Evolutionary conservation across 192 early-diverging fungal genomes (phyloP), one percentile per base, ranked within the genome.

Genomic region (Pecoramyces ruminantium): DNA sequence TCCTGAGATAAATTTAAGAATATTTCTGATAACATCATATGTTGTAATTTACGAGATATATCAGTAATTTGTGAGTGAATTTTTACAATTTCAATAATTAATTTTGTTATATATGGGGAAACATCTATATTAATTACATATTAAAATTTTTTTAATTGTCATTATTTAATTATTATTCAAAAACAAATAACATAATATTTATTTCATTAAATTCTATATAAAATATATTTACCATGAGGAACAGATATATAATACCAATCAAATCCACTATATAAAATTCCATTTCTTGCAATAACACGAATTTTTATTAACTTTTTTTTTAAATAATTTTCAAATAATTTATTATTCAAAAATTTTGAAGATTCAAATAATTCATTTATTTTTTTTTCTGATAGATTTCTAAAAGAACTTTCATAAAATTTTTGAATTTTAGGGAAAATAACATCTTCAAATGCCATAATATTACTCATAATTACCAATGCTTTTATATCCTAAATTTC

Each of bases 31-130:
- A 99, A 83, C 9, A 95, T 91, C 12, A 93, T 89, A 82, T 88
- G 87, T 14, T 97, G 89, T 25, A 99, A 86, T 28, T 89, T 90
- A 79, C 90, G 29, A 30, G 93, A 93, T 28, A 96, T 89, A 83
- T 93, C 94, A 78, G 89, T 95, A 78, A 99, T 92, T 86, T 95
- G 90, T 0, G 97, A 92, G 82, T 99, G 97, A 4, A 94, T 92
- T 82, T 95, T 88, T 16, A 99, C 97, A 78, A 99, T 83, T 58
- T 88, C 88, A 80, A 96, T 88, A 80, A 99, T 83, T 38, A 95
- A 92, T 81, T 96, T 93, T 34, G 92, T 93, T 38, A 94, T 92
- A 86, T 96, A 96, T 12, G 95, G 89, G 79, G 96, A 93, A 13
- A 96, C 93, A 81, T 96, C 95, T 93, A 79, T 28, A n/a, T 34